Evolutionary conservation across 768 basidiomycete genomes (phyloP), one percentile per base, ranked within the genome.

Genomic region (Russula griseocarnosa): DNA sequence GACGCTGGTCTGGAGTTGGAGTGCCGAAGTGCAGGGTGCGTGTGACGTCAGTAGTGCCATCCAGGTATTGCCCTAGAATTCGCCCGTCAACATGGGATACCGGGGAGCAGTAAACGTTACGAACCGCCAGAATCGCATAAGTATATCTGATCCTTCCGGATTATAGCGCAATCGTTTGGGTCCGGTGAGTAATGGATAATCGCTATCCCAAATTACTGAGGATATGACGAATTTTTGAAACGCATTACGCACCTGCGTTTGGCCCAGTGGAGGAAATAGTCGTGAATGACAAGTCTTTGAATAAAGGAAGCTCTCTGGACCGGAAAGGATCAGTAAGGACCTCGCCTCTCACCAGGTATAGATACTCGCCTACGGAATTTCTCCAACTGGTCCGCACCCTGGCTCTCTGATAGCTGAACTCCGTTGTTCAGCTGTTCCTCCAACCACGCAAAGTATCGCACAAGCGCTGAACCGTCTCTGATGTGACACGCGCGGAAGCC

Each of bases 31-130:
- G 94, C 86, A 92, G 62, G 65, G 93, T 97, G 49, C 95, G 80
- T 1, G 94, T 96, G 18, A 90, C 90, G 71, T 99, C 96, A 1
- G 97, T 99, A 0, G 96, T 98, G 11, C 96, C 96, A 69, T 98
- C 96, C 38, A 84, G 73, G 76, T 87, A 96, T 75, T 97, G 94
- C 2, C 82, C 88, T 88, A 65, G 20, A 0, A 26, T 3, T n/a
- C 30, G 16, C 24, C 53, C 44, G n/a, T 51, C 47, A 67, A 13
- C 51, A 49, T 8, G 1, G 4, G n/a, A 38, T 28, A 51, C 24
- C 8, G 30, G 56, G 9, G 42, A 18, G 18, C 28, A 3, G 24
- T 6, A 34, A 10, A 28, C 28, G 46, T 16, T 14, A 60, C 71
- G 56, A 68, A 85, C 90, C 92, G 71, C 95, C 95, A 44, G 91